Evolutionary conservation across 2,329 filamentous ascomycete species (phyloP).

Genomic region (Dothideomycetidae sp.): DNA sequence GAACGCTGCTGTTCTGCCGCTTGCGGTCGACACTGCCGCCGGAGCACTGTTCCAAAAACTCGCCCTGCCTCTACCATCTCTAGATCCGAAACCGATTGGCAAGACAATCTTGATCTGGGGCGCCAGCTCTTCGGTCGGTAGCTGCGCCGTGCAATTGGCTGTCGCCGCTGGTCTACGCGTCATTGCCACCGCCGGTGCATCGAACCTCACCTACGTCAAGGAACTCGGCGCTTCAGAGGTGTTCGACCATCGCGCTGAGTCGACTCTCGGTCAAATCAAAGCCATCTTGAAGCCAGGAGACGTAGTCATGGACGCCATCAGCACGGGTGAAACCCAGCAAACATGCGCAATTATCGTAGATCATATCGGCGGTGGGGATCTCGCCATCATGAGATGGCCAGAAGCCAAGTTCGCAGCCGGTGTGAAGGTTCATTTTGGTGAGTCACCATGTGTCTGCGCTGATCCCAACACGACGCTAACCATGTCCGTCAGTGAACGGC

Average conservation of each 20-base stretch:
- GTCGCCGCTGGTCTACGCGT: constrained; percentile 23
- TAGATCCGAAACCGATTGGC: constrained; percentile 19
- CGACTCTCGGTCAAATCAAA: neutral
- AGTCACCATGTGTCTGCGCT: no score
- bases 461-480: no score
- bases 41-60: constrained; percentile 29
- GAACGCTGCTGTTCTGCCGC: constrained; percentile 29
- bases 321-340: neutral
- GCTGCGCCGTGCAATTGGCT: constrained; percentile 23
- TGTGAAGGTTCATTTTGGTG: neutral
- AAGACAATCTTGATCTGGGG: constrained; percentile 29
- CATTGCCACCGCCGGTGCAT: constrained; percentile 20
- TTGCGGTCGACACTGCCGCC: constrained; percentile 32
- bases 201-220: constrained; percentile 22
- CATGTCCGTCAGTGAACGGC: neutral
- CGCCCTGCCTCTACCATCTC: constrained; percentile 25
- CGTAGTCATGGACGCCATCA: neutral
- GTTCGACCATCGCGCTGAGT: constrained; percentile 22
- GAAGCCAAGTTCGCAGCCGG: constrained; percentile 29
- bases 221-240: constrained; percentile 19
- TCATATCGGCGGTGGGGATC: neutral
- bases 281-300: neutral
- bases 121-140: constrained; percentile 24
- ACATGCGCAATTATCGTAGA: neutral
- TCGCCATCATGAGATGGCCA: constrained; percentile 21